phyloP scores from a whole-genome alignment of 2,329 filamentous ascomycete genomes.

The Ophiognomonia clavigignenti-juglandacearum region DNA sequence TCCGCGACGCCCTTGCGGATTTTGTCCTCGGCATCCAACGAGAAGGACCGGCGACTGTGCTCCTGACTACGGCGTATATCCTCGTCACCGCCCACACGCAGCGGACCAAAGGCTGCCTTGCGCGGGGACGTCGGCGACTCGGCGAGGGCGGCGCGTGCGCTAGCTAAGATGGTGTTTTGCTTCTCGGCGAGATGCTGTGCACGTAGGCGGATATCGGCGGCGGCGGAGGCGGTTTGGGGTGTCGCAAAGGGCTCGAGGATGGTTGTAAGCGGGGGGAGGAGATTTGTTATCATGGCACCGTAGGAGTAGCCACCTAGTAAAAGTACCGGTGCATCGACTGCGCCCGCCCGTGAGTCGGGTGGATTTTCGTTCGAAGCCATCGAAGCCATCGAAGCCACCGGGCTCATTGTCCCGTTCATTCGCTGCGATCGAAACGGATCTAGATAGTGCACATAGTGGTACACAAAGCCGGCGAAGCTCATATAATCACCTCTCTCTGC shows the following conservation, averaged over 20 bases:
- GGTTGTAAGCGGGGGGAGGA: conserved; percentile 58
- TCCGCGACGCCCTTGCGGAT: conserved; percentile 44
- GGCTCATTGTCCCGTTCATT: neutral
- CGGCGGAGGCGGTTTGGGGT: conserved; percentile 49
- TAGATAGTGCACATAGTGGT: conserved; percentile 65
- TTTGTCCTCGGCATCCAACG: conserved; percentile 38
- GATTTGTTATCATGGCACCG: conserved; percentile 74
- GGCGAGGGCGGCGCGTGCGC: conserved; percentile 27
- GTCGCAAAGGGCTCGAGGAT: conserved; percentile 57
- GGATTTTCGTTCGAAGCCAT: neutral
- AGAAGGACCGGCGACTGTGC: conserved; percentile 28
- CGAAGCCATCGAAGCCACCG: neutral
- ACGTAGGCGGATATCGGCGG: conserved; percentile 64
- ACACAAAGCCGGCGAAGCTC: conserved; percentile 74
- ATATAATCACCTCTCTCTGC: conserved; percentile 79
- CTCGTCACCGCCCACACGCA: conserved; percentile 48
- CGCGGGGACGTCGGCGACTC: conserved; percentile 24
- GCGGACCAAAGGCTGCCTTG: conserved; percentile 25
- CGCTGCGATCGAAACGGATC: conserved; percentile 31
- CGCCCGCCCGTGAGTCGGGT: neutral
- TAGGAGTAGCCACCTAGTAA: conserved; percentile 89
- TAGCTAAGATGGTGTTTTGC: conserved; percentile 45
- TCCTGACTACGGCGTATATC: conserved; percentile 37
- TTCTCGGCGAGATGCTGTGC: conserved; percentile 64
- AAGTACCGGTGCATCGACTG: conserved; percentile 41